Evolutionary conservation across 768 basidiomycete species (phyloP), one percentile per base, ranked within the genome.

Genomic region (Fibroporia radiculosa): DNA sequence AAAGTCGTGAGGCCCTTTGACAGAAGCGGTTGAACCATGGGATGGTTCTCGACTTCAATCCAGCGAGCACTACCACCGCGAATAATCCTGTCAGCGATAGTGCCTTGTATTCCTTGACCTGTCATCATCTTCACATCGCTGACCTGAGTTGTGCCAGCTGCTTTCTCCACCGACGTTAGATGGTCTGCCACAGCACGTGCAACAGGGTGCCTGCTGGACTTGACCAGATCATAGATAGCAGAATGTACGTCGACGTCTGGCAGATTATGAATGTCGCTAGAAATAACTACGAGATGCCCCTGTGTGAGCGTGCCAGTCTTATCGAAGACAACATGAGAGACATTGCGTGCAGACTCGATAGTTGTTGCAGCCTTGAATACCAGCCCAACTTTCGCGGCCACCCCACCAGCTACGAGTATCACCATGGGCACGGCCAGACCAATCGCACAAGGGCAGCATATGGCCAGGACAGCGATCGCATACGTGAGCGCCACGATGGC

Each of bases 271-370:
- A 66, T 41, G 28, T 62, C 59, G 34, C 61, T 55, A 36, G 62
- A 57, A n/a, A 63, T 64, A 14, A 75, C 68, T 0, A 60, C 52
- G 23, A 70, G 63, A 41, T 65, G 52, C 10, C 72, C 72, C 36
- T 59, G 50, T 1, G 77, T 75, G 40, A 79, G 61, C 12, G 78
- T 80, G 1, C 78, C 78, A 0, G 78, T 80, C 65, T 81, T 81
- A 62, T 81, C 78, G 45, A 80, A 73, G 1, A 71, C 74, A 24
- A 73, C 66, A 40, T 66, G 63, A 26, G 66, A 61, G 42, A 73
- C 60, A 35, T 65, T 57, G n/a, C 66, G 63, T 8, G 71, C 67
- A 18, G 56, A 57, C 48, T 75, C 67, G 51, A 76, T 70, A 6
- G 69, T 61, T 19, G 64, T 62, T 6, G 66, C 52, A 19, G 56